These are phyloP conservation scores for Artemisia argyi DNA, from an alignment of 129 eudicot genomes.

Conservation along the genomic window DNA sequence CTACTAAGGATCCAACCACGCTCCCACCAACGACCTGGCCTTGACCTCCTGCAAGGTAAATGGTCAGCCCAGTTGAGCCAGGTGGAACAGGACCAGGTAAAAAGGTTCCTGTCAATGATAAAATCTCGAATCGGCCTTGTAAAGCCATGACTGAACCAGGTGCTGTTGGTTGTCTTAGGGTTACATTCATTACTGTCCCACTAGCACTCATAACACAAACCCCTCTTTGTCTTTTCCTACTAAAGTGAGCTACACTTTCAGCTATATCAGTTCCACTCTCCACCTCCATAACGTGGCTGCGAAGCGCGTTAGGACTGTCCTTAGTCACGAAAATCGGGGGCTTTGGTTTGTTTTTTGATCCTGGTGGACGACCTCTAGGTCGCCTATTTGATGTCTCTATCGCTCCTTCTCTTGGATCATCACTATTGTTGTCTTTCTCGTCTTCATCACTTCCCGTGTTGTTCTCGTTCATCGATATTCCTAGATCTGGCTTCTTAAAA, in stretches of 20 bases:
- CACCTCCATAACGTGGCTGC: constrained; percentile 78
- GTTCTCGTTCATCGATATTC: constrained; percentile 37
- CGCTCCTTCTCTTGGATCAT: constrained; percentile 73
- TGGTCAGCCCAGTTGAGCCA: constrained; percentile 69
- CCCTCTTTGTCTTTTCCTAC: constrained; percentile 67
- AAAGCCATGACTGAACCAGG: constrained; percentile 62
- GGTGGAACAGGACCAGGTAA: constrained; percentile 82
- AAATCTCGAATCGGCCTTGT: constrained; percentile 73
- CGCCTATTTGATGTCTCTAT: constrained; percentile 56
- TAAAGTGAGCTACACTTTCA: constrained; percentile 62
- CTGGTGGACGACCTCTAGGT: constrained; percentile 76
- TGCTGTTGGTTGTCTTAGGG: constrained; percentile 69
- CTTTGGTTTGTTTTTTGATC: constrained; percentile 67
- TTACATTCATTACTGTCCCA: constrained; percentile 63
- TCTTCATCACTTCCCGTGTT: constrained; percentile 46
- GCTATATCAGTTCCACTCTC: constrained; percentile 80
- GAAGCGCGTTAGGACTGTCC: constrained; percentile 75
- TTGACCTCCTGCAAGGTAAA: constrained; percentile 72
- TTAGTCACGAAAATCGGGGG: constrained; percentile 75
- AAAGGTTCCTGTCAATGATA: constrained; percentile 64
- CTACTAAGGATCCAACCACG: constrained; percentile 67
- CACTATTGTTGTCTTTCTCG: constrained; percentile 38
- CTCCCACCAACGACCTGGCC: constrained; percentile 84
- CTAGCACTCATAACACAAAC: constrained; percentile 67
- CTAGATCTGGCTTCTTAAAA: constrained; percentile 40